Evolutionary conservation across 306 rosid species (phyloP).

Genomic region (Alnus glutinosa): DNA sequence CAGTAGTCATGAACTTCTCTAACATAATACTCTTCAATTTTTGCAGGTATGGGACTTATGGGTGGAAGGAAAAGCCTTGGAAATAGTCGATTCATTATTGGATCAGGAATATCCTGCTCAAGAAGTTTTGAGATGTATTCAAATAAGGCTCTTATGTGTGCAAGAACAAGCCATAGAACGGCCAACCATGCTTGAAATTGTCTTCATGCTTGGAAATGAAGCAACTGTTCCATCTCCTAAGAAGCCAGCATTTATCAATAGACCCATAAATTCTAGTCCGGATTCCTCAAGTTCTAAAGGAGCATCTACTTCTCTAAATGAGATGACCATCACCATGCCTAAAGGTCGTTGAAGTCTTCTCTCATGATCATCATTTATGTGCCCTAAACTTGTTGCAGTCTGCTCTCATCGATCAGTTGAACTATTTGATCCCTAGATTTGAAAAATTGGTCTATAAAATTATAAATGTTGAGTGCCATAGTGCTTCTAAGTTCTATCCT

Average conservation of each 20-base stretch:
- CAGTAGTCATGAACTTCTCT: no score
- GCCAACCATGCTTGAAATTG: conserved; percentile 53
- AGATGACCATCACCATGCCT: conserved; percentile 28
- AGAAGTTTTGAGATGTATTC: background rate
- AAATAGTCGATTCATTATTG: background rate
- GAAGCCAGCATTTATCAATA: conserved; percentile 48
- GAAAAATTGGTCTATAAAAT: no score
- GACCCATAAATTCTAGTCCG: background rate
- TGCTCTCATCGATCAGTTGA: no score
- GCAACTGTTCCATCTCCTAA: conserved; percentile 34
- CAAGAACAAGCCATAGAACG: conserved; percentile 36
- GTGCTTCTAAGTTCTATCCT: no score
- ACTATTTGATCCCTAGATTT: no score
- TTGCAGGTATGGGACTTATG: no score
- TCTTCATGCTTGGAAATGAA: conserved; percentile 58
- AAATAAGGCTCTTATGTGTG: conserved; percentile 28
- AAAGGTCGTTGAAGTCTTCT: conserved; percentile 26
- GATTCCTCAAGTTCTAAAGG: conserved; percentile 33
- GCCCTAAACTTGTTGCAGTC: no score
- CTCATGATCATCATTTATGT: no score
- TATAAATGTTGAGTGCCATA: no score
- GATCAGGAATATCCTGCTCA: background rate
- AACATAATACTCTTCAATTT: no score
- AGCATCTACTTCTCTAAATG: conserved; percentile 30
- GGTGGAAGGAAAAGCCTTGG: no score